Conservation (phyloP, 2,329 filamentous ascomycete species). For the Stachybotrys chartarum region DNA sequence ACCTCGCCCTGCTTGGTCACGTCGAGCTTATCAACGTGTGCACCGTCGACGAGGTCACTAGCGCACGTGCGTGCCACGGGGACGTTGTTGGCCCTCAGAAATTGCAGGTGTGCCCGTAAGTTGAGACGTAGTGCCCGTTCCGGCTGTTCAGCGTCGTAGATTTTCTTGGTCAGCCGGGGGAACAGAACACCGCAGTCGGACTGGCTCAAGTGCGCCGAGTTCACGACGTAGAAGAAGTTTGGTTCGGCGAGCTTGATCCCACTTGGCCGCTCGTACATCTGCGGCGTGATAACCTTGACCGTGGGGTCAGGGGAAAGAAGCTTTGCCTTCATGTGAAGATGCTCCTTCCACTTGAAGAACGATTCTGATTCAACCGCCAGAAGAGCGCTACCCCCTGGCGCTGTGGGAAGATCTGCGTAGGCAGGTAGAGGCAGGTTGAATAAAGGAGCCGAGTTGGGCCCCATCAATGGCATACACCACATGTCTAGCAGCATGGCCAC, state of each 20-base stretch:
- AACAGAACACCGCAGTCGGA: conserved; percentile 80
- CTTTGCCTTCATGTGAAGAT: conserved; percentile 62
- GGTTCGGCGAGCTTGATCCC: conserved; percentile 42
- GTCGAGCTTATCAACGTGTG: conserved; percentile 27
- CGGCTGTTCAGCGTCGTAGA: conserved; percentile 50
- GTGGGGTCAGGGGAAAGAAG: conserved; percentile 52
- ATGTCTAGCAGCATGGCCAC: conserved; percentile 68
- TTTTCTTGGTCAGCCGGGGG: conserved; percentile 57
- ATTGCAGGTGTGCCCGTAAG: conserved; percentile 49
- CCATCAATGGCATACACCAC: conserved; percentile 69
- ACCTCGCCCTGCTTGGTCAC: conserved; percentile 8
- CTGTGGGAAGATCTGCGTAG: conserved; percentile 46
- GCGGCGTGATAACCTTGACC: conserved; percentile 30
- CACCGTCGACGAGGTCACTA: conserved; percentile 43
- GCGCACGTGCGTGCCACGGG: conserved; percentile 41
- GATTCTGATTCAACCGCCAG: conserved; percentile 68
- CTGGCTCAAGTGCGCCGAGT: conserved; percentile 75
- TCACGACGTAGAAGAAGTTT: conserved; percentile 65
- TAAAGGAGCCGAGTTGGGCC: conserved; percentile 54
- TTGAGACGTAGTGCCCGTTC: conserved; percentile 54
- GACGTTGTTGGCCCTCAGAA: conserved; percentile 43
- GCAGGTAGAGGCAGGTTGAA: conserved; percentile 67
- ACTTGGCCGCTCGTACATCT: conserved; percentile 33
- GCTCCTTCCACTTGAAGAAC: conserved; percentile 71
- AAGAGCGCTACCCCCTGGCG: conserved; percentile 49